Conservation (phyloP, 1,139 yeast genomes). For the Debaryomycetaceae sp. region DNA sequence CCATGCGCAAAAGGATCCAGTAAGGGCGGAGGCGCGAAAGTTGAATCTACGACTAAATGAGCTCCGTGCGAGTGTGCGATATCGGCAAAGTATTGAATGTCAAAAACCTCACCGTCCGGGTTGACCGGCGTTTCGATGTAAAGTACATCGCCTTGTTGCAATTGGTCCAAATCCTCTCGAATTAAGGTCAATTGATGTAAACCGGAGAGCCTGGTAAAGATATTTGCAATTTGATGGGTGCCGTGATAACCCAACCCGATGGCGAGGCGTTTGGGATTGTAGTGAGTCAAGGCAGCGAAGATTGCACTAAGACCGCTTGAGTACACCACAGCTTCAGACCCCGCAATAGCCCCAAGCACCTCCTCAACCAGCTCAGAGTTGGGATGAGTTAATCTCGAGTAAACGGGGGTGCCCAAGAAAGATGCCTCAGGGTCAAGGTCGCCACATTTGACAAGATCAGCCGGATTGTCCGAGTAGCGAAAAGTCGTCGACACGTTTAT, state of each 20-base stretch:
- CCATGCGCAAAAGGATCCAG: conserved; percentile 77
- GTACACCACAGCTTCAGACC: conserved; percentile 54
- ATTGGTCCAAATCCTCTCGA: conserved; percentile 44
- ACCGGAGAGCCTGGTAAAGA: conserved; percentile 59
- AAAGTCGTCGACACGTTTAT: conserved; percentile 79
- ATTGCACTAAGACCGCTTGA: conserved; percentile 81
- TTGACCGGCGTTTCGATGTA: conserved; percentile 88
- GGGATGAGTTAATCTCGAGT: conserved; percentile 75
- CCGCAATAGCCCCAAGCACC: conserved; percentile 55
- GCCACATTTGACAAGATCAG: conserved; percentile 37
- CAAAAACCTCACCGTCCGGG: conserved; percentile 71
- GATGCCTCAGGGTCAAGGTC: conserved; percentile 15
- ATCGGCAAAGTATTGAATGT: conserved; percentile 57
- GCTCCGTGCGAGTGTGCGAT: conserved; percentile 73
- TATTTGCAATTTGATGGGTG: conserved; percentile 61
- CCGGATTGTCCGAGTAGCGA: conserved; percentile 59
- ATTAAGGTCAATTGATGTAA: conserved; percentile 49
- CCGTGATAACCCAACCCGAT: conserved; percentile 88
- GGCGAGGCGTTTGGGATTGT: conserved; percentile 70
- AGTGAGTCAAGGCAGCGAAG: conserved; percentile 65
- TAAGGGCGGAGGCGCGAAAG: conserved; percentile 91
- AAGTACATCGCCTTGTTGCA: conserved; percentile 67
- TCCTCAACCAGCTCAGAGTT: conserved; percentile 65
- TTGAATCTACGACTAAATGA: conserved; percentile 68
- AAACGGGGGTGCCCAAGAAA: conserved; percentile 31